A percentile compares a stretch with the other conserved stretches of the same genome.
phyloP scores from a whole-genome alignment of 371 early-diverging fungal species.

The Gilbertella persicaria region DNA sequence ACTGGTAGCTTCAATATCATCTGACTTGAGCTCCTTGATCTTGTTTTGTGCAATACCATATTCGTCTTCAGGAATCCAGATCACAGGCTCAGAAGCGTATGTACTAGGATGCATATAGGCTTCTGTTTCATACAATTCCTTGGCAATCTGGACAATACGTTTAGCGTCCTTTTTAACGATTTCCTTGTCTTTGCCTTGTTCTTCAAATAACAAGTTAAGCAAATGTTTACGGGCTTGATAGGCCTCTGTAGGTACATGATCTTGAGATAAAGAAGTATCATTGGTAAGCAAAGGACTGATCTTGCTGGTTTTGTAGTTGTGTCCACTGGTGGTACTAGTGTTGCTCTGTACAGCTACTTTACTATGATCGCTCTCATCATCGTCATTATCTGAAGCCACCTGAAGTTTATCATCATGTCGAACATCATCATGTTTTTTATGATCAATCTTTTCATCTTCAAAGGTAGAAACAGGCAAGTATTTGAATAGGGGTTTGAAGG shows the following conservation, averaged over 20 bases:
- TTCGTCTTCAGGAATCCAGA: slow-evolving; percentile 42
- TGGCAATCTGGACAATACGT: slow-evolving; percentile 9
- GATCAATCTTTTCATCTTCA: not conserved
- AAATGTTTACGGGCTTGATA: slow-evolving; percentile 14
- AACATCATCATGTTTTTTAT: slow-evolving; percentile 6
- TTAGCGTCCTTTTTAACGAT: slow-evolving; percentile 2
- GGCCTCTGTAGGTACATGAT: slow-evolving; percentile 7
- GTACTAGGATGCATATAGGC: slow-evolving; percentile 36
- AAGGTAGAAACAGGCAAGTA: slow-evolving; percentile 55
- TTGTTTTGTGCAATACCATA: slow-evolving; percentile 26
- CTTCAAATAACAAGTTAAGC: slow-evolving; percentile 2
- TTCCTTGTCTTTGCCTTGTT: not conserved
- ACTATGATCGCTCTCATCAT: no score
- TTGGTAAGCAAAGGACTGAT: not conserved
- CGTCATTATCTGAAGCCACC: not conserved
- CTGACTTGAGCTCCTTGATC: slow-evolving; percentile 13
- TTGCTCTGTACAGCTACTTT: no score
- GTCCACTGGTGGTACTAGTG: no score
- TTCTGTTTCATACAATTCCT: slow-evolving; percentile 19
- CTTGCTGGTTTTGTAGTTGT: no score
- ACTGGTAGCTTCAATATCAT: slow-evolving; percentile 18
- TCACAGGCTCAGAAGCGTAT: slow-evolving; percentile 15
- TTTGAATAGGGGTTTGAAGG: slow-evolving; percentile 67
- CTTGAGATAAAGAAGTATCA: not conserved
- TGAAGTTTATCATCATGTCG: not conserved